Base-by-base conservation (phyloP, 1,284 basidiomycete species). In the Coriolopsis trogii region DNA sequence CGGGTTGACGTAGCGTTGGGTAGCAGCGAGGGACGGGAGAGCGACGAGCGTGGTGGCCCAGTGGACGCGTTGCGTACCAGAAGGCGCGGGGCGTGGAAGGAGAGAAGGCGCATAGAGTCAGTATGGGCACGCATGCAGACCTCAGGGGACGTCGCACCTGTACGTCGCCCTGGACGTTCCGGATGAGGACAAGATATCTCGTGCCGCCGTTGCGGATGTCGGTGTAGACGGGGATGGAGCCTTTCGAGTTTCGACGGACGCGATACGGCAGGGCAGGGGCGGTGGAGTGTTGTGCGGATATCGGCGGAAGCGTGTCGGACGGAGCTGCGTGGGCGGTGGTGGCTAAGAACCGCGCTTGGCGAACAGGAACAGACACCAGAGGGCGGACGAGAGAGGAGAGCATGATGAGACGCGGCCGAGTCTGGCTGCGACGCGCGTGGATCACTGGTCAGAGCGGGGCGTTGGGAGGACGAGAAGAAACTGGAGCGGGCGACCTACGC, bases 151-250 rank as follows among this genome's bases (percentile, higher is more conserved):
- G 34, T 65, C 73, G 49, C 58, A 80, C 80, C 52, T 71, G 61
- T 45, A 65, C 56, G 59, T 72, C 66, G 15, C 80, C 80, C 36
- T 78, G 64, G 6, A 82, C 70, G 65, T 81, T 78, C 43, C 74
- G 72, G 51, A 82, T 71, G 18, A 70, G 69, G 36, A 78, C 68
- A 26, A 79, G 70, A 59, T 81, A 73, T 51, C 79, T 78, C 6
- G 82, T 78, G 52, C 83, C 78, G 26, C 70, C 79, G 65, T 85
- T 87, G 59, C 84, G 82, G 46, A 87, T 67, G 67, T 89, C 85
- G 33, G 84, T 80, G 67, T 88, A 89, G 20, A 90, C 84, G 42
- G 87, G 87, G 24, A 90, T 75, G 42, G 79, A 78, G 30, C 85
- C 85, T 46, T 74, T 74, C 34, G 78, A 67, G 68, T 86, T 90